Evolutionary conservation across 306 rosid species (phyloP), one percentile per base, ranked within the genome.

Genomic region (Hylodesmum podocarpum): DNA sequence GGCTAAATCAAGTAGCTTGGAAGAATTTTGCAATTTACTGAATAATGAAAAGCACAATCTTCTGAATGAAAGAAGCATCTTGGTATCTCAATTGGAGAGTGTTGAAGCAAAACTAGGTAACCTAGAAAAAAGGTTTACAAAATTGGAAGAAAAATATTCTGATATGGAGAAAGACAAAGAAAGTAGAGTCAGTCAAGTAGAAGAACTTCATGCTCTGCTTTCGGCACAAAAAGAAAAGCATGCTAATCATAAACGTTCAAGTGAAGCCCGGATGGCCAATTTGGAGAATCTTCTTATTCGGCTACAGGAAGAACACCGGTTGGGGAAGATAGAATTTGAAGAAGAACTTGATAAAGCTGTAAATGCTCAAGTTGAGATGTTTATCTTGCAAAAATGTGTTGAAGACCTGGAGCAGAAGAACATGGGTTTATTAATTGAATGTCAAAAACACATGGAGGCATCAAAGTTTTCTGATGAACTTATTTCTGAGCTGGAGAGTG

Each of bases 361-460:
- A 51, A 87, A 92, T 82, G 94, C 96, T 27, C 98, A 96, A 72
- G 89, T 96, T 59, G 98, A 96, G 92, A 93, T 92, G 86, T 96
- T 89, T 79, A 85, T 96, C 77, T 87, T 91, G 87, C 99, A 93
- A 86, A 91, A 85, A 86, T 92, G 91, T 81, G 64, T 92, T 57
- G 94, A 96, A 87, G 99, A 96, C 79, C 79, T 96, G 85, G 99
- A 96, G 84, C 93, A 84, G 83, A 92, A 89, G 82, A 90, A 96
- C 84, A 12, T 65, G 15, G 80, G 88, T 58, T 73, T 96, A 24
- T 51, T 84, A 77, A 14, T 82, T 64, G 96, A 91, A 85, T 82
- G 94, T 76, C 94, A 89, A 86, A 93, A 90, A 75, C 96, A 87
- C 3, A 65, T 84, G 12, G 97, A 96, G 67, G 89, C 87, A 63